phyloP scores from a whole-genome alignment of 2,329 filamentous ascomycete species.

The Parafenestella ontariensis region DNA sequence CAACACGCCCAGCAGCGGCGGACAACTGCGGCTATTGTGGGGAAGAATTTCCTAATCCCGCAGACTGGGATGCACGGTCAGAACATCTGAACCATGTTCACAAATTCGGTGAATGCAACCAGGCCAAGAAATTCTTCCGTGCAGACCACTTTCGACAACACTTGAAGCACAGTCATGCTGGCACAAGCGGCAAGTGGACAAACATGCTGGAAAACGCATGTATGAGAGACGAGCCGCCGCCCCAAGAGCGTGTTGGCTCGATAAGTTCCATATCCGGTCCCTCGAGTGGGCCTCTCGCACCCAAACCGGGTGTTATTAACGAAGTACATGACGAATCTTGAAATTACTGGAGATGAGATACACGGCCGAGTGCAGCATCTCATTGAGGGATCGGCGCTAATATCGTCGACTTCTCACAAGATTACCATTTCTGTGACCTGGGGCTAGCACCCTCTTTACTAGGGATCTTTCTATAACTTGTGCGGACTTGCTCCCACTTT shows the following conservation, averaged over 20 bases:
- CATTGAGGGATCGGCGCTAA: slow-evolving; percentile 11
- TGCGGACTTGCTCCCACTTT: background rate
- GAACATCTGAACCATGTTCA: slow-evolving; percentile 89
- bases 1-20: slow-evolving; percentile 63
- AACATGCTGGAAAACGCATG: slow-evolving; percentile 97
- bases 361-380: slow-evolving; percentile 31
- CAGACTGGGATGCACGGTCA: slow-evolving; percentile 87
- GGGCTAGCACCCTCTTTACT: background rate
- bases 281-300: slow-evolving; percentile 34
- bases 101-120: slow-evolving; percentile 98
- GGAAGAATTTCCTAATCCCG: slow-evolving; percentile 85
- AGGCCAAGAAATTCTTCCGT: slow-evolving; percentile 96
- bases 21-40: slow-evolving; percentile 97
- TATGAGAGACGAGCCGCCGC: slow-evolving; percentile 85
- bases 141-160: slow-evolving; percentile 98
- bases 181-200: slow-evolving; percentile 97
- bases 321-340: slow-evolving; percentile 48
- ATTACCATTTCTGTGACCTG: background rate
- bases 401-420: slow-evolving; percentile 10
- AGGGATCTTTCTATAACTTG: background rate
- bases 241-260: slow-evolving; percentile 50
- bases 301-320: slow-evolving; percentile 48
- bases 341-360: slow-evolving; percentile 3
- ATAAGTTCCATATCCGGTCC: slow-evolving; percentile 41
- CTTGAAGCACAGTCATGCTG: slow-evolving; percentile 95